Evolutionary conservation across 441 rosid species (phyloP).

Genomic region (Corymbia citriodora): DNA sequence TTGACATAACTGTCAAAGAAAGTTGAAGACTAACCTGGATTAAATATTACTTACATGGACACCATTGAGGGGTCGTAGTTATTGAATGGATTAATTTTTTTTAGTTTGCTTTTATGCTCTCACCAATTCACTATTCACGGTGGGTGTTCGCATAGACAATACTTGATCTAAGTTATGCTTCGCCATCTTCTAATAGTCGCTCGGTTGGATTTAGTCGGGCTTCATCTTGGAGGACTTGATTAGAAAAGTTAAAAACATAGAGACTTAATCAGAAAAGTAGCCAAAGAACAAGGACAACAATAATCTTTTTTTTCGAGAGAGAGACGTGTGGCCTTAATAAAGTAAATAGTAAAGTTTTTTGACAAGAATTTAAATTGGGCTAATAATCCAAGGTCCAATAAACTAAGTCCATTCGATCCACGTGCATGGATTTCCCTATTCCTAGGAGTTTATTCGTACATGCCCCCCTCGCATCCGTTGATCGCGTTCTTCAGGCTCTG

Average conservation of each 20-base stretch:
- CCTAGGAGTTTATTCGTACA: neutral
- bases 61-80: neutral
- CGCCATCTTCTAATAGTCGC: neutral
- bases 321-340: neutral
- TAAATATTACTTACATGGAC: neutral
- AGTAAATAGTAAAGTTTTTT: neutral
- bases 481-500: neutral
- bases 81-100: neutral
- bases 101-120: neutral
- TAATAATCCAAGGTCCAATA: neutral
- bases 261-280: neutral
- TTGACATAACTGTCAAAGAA: neutral
- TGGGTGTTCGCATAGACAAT: neutral
- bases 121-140: neutral
- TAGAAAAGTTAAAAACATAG: neutral
- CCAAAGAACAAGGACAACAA: neutral
- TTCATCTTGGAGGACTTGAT: neutral
- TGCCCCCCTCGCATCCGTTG: neutral
- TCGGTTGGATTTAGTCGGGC: neutral
- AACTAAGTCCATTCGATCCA: neutral
- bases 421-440: neutral
- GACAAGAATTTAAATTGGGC: neutral
- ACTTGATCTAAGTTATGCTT: neutral
- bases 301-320: neutral
- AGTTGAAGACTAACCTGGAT: neutral